Percentiles rank a stretch among this genome's conserved stretches.
These are phyloP conservation scores for Eucalyptus cloeziana DNA, from an alignment of 345 rosid genomes.

Conservation along the genomic window DNA sequence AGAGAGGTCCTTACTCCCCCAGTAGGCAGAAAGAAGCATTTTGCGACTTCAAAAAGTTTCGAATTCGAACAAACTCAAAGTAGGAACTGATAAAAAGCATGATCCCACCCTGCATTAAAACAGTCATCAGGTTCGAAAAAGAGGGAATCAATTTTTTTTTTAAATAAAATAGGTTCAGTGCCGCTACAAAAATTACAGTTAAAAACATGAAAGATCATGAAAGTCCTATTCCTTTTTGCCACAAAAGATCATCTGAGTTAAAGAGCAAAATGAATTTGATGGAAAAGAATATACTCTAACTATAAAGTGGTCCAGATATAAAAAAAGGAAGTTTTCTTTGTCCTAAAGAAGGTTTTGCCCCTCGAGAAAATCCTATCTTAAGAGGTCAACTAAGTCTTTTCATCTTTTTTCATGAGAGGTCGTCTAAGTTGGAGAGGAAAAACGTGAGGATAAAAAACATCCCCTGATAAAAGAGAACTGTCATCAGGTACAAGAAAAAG, in stretches of 20 bases:
- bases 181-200: not conserved
- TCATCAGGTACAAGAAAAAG: not conserved
- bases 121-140: not conserved
- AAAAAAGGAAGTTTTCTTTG: not conserved
- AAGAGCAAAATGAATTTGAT: not conserved
- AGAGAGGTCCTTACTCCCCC: slow-evolving; percentile 60
- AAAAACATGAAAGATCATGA: not conserved
- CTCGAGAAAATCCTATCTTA: not conserved
- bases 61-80: slow-evolving; percentile 73
- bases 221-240: not conserved
- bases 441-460: not conserved
- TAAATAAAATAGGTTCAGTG: not conserved
- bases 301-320: not conserved
- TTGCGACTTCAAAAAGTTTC: slow-evolving; percentile 81
- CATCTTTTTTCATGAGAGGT: not conserved
- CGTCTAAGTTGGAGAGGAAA: not conserved
- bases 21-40: slow-evolving; percentile 81
- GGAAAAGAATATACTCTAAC: not conserved
- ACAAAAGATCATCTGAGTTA: not conserved
- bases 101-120: slow-evolving; percentile 58
- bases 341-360: not conserved
- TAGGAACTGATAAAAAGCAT: slow-evolving; percentile 82
- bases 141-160: not conserved
- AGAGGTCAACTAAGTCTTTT: not conserved
- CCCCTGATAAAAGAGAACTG: not conserved